These are phyloP conservation scores for Xylariaceae sp. DNA, from an alignment of 2,329 filamentous ascomycete species.

Conservation along the genomic window DNA sequence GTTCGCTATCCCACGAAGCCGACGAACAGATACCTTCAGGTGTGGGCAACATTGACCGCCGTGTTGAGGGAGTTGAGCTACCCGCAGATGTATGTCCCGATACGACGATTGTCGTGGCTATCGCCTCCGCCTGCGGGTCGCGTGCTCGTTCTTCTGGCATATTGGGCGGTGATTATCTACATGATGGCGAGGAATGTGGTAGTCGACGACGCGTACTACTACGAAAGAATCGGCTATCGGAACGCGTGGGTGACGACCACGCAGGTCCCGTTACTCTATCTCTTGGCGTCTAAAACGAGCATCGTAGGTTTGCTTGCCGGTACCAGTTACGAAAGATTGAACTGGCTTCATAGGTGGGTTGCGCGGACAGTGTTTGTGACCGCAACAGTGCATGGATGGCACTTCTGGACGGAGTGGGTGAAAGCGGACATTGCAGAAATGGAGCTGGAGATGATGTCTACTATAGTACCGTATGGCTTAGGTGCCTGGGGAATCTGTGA, in stretches of 20 bases:
- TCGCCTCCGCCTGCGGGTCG: conserved; percentile 57
- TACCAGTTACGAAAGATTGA: conserved; percentile 63
- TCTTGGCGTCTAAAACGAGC: conserved; percentile 57
- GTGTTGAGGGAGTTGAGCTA: conserved; percentile 52
- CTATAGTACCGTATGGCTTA: conserved; percentile 61
- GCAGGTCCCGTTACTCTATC: conserved; percentile 60
- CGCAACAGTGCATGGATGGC: conserved; percentile 64
- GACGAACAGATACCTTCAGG: conserved; percentile 38
- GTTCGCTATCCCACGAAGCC: conserved; percentile 50
- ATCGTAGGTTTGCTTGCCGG: conserved; percentile 58
- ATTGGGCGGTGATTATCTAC: conserved; percentile 56
- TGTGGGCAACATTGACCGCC: conserved; percentile 57
- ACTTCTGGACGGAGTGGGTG: conserved; percentile 64
- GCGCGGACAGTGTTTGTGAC: conserved; percentile 65
- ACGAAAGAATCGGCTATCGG: conserved; percentile 63
- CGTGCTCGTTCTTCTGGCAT: conserved; percentile 46
- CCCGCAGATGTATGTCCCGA: conserved; percentile 48
- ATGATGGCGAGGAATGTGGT: conserved; percentile 50
- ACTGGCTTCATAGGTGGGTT: conserved; percentile 72
- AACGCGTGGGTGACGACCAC: conserved; percentile 63
- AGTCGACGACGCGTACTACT: conserved; percentile 50
- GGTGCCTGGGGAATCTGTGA: conserved; percentile 62
- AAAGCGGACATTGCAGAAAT: conserved; percentile 53
- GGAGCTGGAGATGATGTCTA: conserved; percentile 56
- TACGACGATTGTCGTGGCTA: conserved; percentile 47